Percentiles rank a stretch among this genome's conserved stretches.
phyloP scores from a whole-genome alignment of 257 asterid species.

The Solanum raphanifolium region DNA sequence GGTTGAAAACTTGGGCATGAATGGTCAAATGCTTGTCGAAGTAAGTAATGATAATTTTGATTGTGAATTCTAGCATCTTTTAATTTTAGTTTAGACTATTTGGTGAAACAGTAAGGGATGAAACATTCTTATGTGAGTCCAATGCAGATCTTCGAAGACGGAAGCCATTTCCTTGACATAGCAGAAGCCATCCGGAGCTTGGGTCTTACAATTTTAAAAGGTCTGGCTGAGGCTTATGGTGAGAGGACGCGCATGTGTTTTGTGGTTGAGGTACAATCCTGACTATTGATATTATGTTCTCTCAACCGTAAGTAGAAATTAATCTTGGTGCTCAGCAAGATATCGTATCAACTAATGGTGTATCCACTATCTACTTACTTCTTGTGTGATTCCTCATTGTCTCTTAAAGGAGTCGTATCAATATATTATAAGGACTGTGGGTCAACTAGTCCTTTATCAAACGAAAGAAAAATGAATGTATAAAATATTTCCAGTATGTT shows the following conservation, averaged over 20 bases:
- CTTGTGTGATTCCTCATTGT: neutral
- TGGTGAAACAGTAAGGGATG: neutral
- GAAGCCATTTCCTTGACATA: slow-evolving; percentile 70
- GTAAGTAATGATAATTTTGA: slow-evolving; percentile 17
- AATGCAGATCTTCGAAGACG: slow-evolving; percentile 32
- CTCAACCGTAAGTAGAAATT: neutral
- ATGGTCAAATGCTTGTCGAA: slow-evolving; percentile 88
- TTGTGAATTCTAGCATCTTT: neutral
- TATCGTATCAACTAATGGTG: neutral
- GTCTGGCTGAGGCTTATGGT: slow-evolving; percentile 65
- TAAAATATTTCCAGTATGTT: neutral
- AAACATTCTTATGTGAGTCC: neutral
- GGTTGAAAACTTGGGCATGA: slow-evolving; percentile 75
- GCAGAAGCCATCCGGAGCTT: slow-evolving; percentile 79
- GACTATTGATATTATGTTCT: neutral
- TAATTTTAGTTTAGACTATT: neutral
- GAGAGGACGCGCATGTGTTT: slow-evolving; percentile 73
- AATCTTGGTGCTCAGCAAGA: neutral
- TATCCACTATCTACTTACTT: neutral
- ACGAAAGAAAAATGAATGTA: neutral
- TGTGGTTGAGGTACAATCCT: slow-evolving; percentile 74
- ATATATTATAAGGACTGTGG: neutral
- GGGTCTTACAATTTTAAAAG: slow-evolving; percentile 74
- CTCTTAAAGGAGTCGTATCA: neutral
- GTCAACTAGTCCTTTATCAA: neutral